Percentiles rank a stretch among this genome's conserved stretches.
phyloP scores from a whole-genome alignment of 75 land plant genomes.

The Pseudotsuga menziesii region DNA sequence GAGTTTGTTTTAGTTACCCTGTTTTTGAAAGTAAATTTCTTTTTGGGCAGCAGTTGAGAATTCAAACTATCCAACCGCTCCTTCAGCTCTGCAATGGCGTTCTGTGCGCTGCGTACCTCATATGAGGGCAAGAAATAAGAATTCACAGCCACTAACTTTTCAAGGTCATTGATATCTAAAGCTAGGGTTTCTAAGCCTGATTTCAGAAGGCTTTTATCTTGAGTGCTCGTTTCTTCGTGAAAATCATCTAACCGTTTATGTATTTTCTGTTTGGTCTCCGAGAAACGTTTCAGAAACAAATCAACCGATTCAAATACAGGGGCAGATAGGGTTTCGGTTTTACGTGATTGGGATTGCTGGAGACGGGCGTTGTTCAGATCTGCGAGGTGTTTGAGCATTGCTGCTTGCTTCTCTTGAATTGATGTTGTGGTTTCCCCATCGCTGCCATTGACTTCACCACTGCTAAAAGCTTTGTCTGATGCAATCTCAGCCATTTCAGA shows the following conservation, averaged over 20 bases:
- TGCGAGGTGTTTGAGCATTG: conserved; percentile 45
- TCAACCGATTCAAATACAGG: conserved; percentile 31
- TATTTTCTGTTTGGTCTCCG: conserved; percentile 40
- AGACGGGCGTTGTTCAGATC: conserved; percentile 28
- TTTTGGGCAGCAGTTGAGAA: too few relatives aligned
- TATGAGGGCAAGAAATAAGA: too few relatives aligned
- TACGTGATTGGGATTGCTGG: conserved; percentile 9
- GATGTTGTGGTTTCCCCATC: conserved; percentile 7
- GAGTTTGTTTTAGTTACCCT: too few relatives aligned
- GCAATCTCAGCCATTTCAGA: neutral
- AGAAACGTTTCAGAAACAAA: conserved; percentile 55
- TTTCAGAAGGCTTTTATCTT: neutral
- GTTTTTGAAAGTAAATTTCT: too few relatives aligned
- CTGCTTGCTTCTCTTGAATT: conserved; percentile 29
- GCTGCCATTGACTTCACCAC: neutral
- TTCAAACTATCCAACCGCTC: too few relatives aligned
- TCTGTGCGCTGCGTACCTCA: too few relatives aligned
- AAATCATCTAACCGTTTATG: conserved; percentile 1
- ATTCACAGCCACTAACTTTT: too few relatives aligned
- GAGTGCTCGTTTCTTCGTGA: too few relatives aligned
- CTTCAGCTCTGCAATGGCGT: too few relatives aligned
- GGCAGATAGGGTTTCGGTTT: too few relatives aligned
- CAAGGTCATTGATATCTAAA: too few relatives aligned
- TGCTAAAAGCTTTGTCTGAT: neutral
- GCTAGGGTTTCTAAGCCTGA: too few relatives aligned